Evolutionary conservation across 2,329 filamentous ascomycete species (phyloP), one percentile per base, ranked within the genome.

Genomic region (Pseudovirgaria hyperparasitica): DNA sequence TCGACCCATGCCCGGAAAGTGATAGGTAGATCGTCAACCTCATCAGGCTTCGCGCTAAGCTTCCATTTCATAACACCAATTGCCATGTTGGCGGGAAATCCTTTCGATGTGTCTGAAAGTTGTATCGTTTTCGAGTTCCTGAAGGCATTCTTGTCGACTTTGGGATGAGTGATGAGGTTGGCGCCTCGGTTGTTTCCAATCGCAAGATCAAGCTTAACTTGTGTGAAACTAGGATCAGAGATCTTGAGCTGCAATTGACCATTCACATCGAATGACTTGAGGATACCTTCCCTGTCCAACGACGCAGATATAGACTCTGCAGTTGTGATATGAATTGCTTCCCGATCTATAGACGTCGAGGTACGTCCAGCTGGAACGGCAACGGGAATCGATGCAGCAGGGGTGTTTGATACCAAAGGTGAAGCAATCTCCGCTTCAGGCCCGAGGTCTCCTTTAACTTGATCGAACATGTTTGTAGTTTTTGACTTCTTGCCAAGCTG

Each of bases 401-500:
- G 64, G 23, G 69, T 58, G 19, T 66, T 65, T 17, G 72, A 62
- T 11, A 87, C 75, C 15, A 92, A 66, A 19, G 84, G 84, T 22
- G 57, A 58, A 29, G 59, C 57, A 31, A 85, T 76, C 50, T 93
- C 85, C 19, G 74, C 74, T 48, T 92, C 84, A 19, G 77, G 70
- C n/a, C 85, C 86, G 50, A 96, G 67, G 39, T 96, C 87, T 33
- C 82, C 82, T 40, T 85, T 78, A 18, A 98, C 86, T 46, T 86
- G 81, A 58, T 96, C 87, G 52, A 92, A 96, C 68, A 96, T 93
- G 54, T 92, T 87, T 16, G 81, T 92, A 13, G 82, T 86, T 65
- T 96, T 96, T 34, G 82, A 92, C 63, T 98, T 98, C 67, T 96
- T 96, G 58, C 90, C 90, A 31, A 98, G 67, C 57, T 96, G 87